phyloP scores from a whole-genome alignment of 106 monocot species.

The Agapanthus africanus region DNA sequence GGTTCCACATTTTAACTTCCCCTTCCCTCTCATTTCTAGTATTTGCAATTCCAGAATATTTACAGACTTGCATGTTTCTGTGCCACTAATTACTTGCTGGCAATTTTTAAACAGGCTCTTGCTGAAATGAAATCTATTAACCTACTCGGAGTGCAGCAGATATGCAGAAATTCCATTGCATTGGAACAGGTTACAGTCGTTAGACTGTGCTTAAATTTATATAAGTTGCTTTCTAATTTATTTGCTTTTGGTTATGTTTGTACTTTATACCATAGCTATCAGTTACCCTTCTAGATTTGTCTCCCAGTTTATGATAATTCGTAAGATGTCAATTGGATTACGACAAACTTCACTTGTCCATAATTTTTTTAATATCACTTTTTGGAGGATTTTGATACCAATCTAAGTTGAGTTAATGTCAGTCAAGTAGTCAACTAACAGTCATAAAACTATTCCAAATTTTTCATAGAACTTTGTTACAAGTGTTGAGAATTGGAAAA shows the following conservation, averaged over 20 bases:
- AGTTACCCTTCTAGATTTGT: too few relatives aligned
- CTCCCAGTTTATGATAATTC: too few relatives aligned
- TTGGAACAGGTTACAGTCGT: conserved; percentile 69
- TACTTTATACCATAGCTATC: neutral
- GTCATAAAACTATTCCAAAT: too few relatives aligned
- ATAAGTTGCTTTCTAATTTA: neutral
- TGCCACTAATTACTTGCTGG: neutral
- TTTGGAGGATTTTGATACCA: too few relatives aligned
- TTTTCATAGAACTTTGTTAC: too few relatives aligned
- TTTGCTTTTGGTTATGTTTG: too few relatives aligned
- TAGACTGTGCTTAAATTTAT: neutral
- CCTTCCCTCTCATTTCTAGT: neutral
- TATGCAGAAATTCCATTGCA: conserved; percentile 97
- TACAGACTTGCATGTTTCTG: neutral
- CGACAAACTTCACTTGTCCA: too few relatives aligned
- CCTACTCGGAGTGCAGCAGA: conserved; percentile 91
- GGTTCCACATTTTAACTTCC: conserved; percentile 29
- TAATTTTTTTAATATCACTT: too few relatives aligned
- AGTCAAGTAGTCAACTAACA: too few relatives aligned
- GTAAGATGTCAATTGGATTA: too few relatives aligned
- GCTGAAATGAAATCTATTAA: conserved; percentile 95
- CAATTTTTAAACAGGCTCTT: conserved; percentile 36
- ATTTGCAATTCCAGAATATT: neutral
- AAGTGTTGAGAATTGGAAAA: too few relatives aligned
- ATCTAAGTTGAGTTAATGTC: too few relatives aligned